Base-by-base conservation (phyloP, 1,284 basidiomycete species). In the Melampsora larici-populina region DNA sequence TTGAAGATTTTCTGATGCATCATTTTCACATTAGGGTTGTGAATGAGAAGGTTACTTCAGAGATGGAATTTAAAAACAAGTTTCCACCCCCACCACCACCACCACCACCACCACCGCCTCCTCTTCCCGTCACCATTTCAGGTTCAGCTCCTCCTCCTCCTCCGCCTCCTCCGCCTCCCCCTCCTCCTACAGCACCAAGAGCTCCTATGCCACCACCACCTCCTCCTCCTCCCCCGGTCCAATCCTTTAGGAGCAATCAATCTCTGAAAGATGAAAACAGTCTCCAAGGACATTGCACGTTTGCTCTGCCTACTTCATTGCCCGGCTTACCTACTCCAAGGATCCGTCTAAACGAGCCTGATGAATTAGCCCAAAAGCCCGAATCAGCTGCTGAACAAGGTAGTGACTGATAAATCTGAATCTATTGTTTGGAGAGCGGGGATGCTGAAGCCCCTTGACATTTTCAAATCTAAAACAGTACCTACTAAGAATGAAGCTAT, bases 311-410 rank as follows among this genome's bases (percentile, higher is more conserved):
- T 26, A 49, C 78, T 26, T 70, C 74, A 8, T 36, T 63, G 15
- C 65, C 62, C 24, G 26, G 77, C 7, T 65, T 70, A 26, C 79
- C 78, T 31, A 65, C 77, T 21, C 62, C 70, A 31, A 65, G 55
- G 48, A 46, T 67, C 46, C 36, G 55, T 40, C 26, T 70, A 46
- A 24, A 68, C 55, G n/a, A 36, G 33, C 24, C 60, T 55, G 21
- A 46, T 58, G 33, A 58, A 70, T 48, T 49, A 49, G 43, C 62
- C 79, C 0, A 49, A 75, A 0, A 70, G 82, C 49, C 89, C 88
- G 21, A 81, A 84, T 2, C 90, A 90, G 82, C 89, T 89, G 78
- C 84, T 94, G 15, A 72, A 81, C 49, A 13, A n/a, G 51, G 51
- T 55, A 18, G 17, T 4, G 17, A 5, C 24, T 24, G 5, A 55